These are phyloP conservation scores for Teunomyces atbi DNA, from an alignment of 805 yeast species.

Conservation along the genomic window DNA sequence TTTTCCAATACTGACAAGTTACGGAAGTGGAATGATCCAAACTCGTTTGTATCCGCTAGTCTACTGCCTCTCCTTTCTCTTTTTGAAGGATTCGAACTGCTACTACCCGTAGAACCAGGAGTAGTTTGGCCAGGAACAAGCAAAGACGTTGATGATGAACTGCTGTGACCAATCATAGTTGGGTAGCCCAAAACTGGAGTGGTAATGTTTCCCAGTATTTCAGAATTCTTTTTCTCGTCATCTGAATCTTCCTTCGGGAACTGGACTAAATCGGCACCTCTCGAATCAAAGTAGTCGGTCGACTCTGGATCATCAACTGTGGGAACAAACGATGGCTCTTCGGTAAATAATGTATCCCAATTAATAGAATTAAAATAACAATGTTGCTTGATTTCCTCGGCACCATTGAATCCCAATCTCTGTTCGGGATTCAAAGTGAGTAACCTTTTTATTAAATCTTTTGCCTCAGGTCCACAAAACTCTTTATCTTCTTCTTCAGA, in stretches of 20 bases:
- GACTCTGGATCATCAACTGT: conserved; percentile 73
- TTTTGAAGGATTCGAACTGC: conserved; percentile 17
- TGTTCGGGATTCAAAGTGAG: conserved; percentile 60
- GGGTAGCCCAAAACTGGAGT: conserved; percentile 17
- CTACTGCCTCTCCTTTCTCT: conserved; percentile 74
- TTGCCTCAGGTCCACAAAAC: conserved; percentile 63
- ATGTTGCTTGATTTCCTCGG: conserved; percentile 75
- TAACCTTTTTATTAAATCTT: conserved; percentile 65
- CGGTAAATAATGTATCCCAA: conserved; percentile 72
- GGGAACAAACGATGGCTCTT: conserved; percentile 84
- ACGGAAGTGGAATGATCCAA: conserved; percentile 90
- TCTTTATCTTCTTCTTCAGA: conserved; percentile 50
- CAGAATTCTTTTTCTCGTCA: conserved; percentile 28
- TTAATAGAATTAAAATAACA: conserved; percentile 69
- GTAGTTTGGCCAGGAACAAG: conserved; percentile 9
- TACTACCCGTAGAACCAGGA: conserved; percentile 3
- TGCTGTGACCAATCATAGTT: conserved; percentile 5
- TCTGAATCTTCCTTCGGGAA: conserved; percentile 52
- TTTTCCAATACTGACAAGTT: conserved; percentile 87
- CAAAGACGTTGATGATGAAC: conserved; percentile 9
- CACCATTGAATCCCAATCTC: conserved; percentile 78
- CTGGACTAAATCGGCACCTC: conserved; percentile 78
- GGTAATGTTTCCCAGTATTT: conserved; percentile 4
- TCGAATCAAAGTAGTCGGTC: conserved; percentile 84
- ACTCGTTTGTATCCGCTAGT: conserved; percentile 70